Evolutionary conservation across 2,329 filamentous ascomycete species (phyloP), one percentile per base, ranked within the genome.

Genomic region (Curvularia verruculosa): DNA sequence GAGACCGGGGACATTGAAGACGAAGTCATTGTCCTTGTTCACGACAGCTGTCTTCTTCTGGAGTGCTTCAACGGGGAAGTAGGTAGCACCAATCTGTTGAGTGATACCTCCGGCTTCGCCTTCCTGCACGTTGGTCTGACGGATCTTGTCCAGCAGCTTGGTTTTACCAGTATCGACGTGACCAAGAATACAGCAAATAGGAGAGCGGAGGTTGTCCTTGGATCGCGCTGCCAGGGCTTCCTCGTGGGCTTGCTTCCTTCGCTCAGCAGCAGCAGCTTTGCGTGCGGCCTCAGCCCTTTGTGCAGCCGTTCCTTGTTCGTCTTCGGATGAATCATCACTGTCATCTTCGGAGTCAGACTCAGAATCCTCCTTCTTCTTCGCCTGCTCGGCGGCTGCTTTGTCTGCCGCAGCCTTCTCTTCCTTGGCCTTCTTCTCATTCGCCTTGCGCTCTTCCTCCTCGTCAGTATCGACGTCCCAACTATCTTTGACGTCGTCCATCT

Each of bases 161-260:
- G 95, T 99, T 83, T 99, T 99, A 77, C 95, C 95, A 44, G 96
- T 99, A 88, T 99, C 95, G 86, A 99, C 95, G 86, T 99, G 95
- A 72, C 95, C 95, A 64, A 99, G 87, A 85, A 99, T 99, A 89
- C 94, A 98, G 84, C 95, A 98, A 79, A 99, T 99, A 51, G 95
- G 95, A 39, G 95, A 98, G 56, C 95, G 92, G 54, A 99, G 86
- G 78, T 99, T 89, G 76, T 99, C 93, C 79, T 91, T 92, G 21
- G 94, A 98, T 60, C 92, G 87, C 47, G 94, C 93, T 43, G 92
- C 93, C 74, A 97, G 79, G 18, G 95, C 95, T 61, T 92, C 94
- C 78, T 97, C 91, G 75, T 96, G 91, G 56, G 92, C 90, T 79
- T 91, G 91, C 79, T 92, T 90, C 71, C 94, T 87, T 72, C 94